Base-by-base conservation (phyloP, 1,139 yeast species). In the Yamadazyma siamensis region DNA sequence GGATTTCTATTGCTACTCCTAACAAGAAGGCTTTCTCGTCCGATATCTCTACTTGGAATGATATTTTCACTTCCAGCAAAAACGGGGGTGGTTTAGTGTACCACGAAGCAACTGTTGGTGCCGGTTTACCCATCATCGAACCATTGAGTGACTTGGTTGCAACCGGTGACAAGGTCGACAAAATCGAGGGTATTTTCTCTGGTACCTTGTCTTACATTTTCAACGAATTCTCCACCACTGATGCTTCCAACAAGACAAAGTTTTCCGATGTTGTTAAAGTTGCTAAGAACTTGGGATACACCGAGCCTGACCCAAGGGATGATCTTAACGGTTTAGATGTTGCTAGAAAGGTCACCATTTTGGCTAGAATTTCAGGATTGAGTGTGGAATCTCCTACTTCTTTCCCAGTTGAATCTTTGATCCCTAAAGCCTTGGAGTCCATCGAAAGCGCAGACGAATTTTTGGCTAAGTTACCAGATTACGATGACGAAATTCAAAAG, bases 51-150 rank as follows among this genome's bases (percentile, higher is more conserved):
- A 61, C 78, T 11, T 91, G 97, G 96, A 75, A 84, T 37, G 71
- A 75, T 33, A 78, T 94, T 34, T 87, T 85, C 50, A 56, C 64
- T 23, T 62, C 56, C 33, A 66, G 77, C 23, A 69, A 71, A 28
- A 57, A 68, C 9, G 65, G 70, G 27, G 62, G 65, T 20, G 95
- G 94, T 22, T 70, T 89, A 42, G 95, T 88, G 26, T 89, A 87
- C 68, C 98, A 91, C 54, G 98, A 94, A 69, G 94, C 97, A 31
- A 86, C 97, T n/a, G 98, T 91, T 35, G 98, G 97, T 52, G 98
- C 98, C 24, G 99, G 97, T 34, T 73, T 94, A 54, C 99, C 99
- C 39, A 78, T 91, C 42, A 79, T 91, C 47, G 81, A 88, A 29
- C 86, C 96, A 33, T 69, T 91, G 52, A 82, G 79, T 52, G 98